Evolutionary conservation across 331 rosid genomes (phyloP).

Genomic region (Rhamnella rubrinervis): DNA sequence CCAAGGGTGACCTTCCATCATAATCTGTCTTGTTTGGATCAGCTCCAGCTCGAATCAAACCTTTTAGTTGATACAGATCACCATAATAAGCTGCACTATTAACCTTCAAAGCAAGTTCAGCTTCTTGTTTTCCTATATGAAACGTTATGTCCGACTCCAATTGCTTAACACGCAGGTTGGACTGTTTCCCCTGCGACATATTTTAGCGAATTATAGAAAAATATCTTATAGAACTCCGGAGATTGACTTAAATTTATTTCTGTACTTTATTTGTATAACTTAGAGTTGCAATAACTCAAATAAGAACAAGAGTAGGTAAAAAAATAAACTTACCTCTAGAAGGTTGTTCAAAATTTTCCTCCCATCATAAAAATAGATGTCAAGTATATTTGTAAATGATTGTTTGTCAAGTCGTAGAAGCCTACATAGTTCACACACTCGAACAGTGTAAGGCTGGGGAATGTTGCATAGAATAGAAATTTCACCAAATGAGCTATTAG

Average conservation of each 20-base stretch:
- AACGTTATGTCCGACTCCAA: constrained; percentile 84
- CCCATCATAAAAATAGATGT: constrained; percentile 84
- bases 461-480: constrained; percentile 91
- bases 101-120: constrained; percentile 90
- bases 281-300: background rate
- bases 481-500: constrained; percentile 77
- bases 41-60: constrained; percentile 87
- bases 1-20: constrained; percentile 98
- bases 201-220: constrained; percentile 8
- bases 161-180: constrained; percentile 59
- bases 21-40: constrained; percentile 87
- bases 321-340: constrained; percentile 58
- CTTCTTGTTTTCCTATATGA: constrained; percentile 93
- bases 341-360: constrained; percentile 87
- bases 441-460: constrained; percentile 88
- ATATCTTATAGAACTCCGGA: no score
- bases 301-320: background rate
- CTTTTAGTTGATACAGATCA: constrained; percentile 72
- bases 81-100: constrained; percentile 79
- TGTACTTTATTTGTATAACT: background rate
- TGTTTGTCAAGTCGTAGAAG: constrained; percentile 91
- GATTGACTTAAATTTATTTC: background rate
- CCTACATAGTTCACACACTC: constrained; percentile 81
- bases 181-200: constrained; percentile 58
- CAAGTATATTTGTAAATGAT: constrained; percentile 79